Base-by-base conservation (phyloP, 768 basidiomycete genomes). In the Serpula lacrymans region DNA sequence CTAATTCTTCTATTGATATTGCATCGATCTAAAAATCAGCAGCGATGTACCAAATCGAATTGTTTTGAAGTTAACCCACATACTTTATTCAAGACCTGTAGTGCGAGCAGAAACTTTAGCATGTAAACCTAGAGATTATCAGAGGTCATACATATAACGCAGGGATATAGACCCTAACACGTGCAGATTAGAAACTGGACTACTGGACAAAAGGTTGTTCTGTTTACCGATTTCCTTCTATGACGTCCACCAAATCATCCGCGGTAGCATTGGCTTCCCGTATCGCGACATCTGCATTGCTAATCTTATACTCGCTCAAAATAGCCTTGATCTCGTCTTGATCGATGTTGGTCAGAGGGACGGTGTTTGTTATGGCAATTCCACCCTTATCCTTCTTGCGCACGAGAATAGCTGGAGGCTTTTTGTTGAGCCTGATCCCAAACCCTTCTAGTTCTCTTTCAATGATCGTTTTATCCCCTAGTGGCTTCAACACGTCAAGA, bases 1-100 rank as follows among this genome's bases (percentile, higher is more conserved):
- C 95, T 18, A 98, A 78, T 65, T 98, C 95, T 61, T 98, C 95
- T 63, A 98, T 96, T 39, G 91, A 94, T 55, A 97, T 98, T 14
- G 90, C 96, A 62, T 99, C 96, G 57, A 95, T 93, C 83, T 91
- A 45, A n/a, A 43, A n/a, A n/a, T n/a, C n/a, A n/a, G n/a, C n/a
- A n/a, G n/a, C n/a, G n/a, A n/a, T n/a, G n/a, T n/a, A n/a, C n/a
- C n/a, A n/a, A n/a, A n/a, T n/a, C n/a, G n/a, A n/a, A n/a, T n/a
- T n/a, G n/a, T n/a, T n/a, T n/a, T n/a, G n/a, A n/a, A n/a, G n/a
- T n/a, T n/a, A n/a, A n/a, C n/a, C 1, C 4, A 23, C 55, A 46
- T 39, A 88, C 88, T 75, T 92, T 92, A 66, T 92, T 92, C 46
- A 92, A 68, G 28, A 91, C 80, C 80, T 88, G 52, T 37, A 25